A percentile compares a stretch with the other conserved stretches of the same genome.
Conservation (phyloP, 2,329 filamentous ascomycete species). For the Colletotrichum echinochloae region DNA sequence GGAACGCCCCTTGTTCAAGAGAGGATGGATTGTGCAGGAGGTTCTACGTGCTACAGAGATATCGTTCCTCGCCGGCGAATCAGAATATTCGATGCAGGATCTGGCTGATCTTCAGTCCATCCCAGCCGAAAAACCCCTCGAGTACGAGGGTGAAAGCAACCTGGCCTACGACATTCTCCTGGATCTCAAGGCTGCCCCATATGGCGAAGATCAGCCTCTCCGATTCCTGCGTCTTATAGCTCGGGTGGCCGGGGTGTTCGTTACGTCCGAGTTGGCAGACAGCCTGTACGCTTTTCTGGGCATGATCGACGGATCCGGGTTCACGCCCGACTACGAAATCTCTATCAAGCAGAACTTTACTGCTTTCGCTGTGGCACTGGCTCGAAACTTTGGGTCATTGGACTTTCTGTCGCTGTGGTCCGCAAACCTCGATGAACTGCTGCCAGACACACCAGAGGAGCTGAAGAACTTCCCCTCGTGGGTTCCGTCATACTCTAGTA, state of each 20-base stretch:
- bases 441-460: no score
- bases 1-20: no score
- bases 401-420: neutral
- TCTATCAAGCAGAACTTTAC: neutral
- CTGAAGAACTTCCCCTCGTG: no score
- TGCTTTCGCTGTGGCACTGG: neutral
- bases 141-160: neutral
- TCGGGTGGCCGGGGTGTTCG: neutral
- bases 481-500: no score
- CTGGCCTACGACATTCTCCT: neutral
- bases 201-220: neutral
- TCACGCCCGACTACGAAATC: neutral
- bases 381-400: neutral
- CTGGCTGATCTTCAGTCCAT: neutral
- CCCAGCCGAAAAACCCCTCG: neutral
- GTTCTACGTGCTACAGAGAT: no score
- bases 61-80: no score
- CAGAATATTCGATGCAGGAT: neutral
- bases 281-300: neutral
- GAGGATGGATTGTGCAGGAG: no score
- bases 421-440: no score
- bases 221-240: neutral
- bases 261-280: neutral
- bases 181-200: neutral
- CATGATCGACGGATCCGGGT: neutral